These are phyloP conservation scores for Discostella pseudostelligera DNA, from an alignment of 108 stramenopile genomes.

Conservation along the genomic window DNA sequence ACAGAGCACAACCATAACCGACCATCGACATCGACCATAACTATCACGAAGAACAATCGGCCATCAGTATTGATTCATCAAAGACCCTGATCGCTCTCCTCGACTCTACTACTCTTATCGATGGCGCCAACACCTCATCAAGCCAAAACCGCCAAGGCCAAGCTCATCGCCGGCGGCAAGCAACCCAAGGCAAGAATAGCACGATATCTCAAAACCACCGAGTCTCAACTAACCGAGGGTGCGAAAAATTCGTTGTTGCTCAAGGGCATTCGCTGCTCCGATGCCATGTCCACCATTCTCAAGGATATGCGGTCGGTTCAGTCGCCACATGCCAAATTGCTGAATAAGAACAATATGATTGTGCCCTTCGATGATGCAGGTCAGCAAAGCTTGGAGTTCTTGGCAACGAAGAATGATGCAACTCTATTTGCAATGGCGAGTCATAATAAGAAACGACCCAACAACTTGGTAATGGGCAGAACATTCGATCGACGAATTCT, in stretches of 20 bases:
- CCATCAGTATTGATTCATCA: neutral
- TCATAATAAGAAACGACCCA: constrained; percentile 98
- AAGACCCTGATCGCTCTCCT: neutral
- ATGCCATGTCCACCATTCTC: constrained; percentile 79
- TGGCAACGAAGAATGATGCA: constrained; percentile 95
- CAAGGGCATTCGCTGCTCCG: constrained; percentile 84
- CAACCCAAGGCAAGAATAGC: constrained; percentile 83
- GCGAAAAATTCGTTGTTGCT: constrained; percentile 79
- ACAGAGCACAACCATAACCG: too few relatives aligned
- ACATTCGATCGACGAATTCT: constrained; percentile 96
- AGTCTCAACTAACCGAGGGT: constrained; percentile 72
- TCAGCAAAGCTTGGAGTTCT: constrained; percentile 77
- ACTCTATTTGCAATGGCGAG: constrained; percentile 89
- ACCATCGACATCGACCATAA: too few relatives aligned
- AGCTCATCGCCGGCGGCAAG: constrained; percentile 75
- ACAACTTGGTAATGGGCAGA: constrained; percentile 95
- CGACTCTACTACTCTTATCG: constrained; percentile 7
- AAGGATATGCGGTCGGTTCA: constrained; percentile 83
- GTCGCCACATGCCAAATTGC: constrained; percentile 80
- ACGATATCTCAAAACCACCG: constrained; percentile 80
- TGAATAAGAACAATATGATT: constrained; percentile 87
- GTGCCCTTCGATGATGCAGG: constrained; percentile 83
- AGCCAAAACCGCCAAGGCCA: constrained; percentile 63
- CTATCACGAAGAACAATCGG: too few relatives aligned
- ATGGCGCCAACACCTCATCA: constrained; percentile 88